Evolutionary conservation across 257 asterid species (phyloP).

Genomic region (Solanum dulcamara): DNA sequence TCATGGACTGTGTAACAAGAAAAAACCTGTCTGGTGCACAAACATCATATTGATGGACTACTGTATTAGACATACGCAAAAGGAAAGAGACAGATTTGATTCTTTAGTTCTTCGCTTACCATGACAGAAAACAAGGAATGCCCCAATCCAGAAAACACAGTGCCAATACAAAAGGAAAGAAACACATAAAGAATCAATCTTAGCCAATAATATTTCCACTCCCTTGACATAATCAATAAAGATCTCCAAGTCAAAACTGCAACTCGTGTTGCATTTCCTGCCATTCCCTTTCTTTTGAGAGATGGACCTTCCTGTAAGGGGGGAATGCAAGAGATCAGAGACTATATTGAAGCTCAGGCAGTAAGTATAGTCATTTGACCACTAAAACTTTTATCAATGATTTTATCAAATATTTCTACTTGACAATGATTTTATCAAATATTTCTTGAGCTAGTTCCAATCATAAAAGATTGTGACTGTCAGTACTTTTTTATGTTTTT

Average conservation of each 20-base stretch:
- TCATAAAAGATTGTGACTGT: neutral
- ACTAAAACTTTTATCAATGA: neutral
- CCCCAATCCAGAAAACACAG: slow-evolving; percentile 80
- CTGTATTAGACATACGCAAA: neutral
- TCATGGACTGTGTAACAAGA: neutral
- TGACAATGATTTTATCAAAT: neutral
- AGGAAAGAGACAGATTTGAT: neutral
- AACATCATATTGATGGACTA: neutral
- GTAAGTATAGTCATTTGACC: neutral
- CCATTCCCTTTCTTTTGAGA: slow-evolving; percentile 82
- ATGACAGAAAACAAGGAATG: slow-evolving; percentile 91
- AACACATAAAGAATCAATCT: slow-evolving; percentile 73
- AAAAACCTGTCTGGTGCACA: neutral
- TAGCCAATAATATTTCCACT: slow-evolving; percentile 98
- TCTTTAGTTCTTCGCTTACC: slow-evolving; percentile 35
- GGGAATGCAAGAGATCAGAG: neutral
- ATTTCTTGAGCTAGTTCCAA: neutral
- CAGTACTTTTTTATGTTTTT: neutral
- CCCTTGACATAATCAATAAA: slow-evolving; percentile 91
- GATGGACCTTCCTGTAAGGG: slow-evolving; percentile 67
- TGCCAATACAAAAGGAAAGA: slow-evolving; percentile 67
- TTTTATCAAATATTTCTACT: neutral
- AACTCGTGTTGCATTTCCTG: slow-evolving; percentile 43
- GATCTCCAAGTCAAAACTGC: slow-evolving; percentile 97
- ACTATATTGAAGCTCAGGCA: neutral